Percentiles rank a stretch among this genome's conserved stretches.
Conservation (phyloP, 75 land plant genomes). For the Sequoia sempervirens region DNA sequence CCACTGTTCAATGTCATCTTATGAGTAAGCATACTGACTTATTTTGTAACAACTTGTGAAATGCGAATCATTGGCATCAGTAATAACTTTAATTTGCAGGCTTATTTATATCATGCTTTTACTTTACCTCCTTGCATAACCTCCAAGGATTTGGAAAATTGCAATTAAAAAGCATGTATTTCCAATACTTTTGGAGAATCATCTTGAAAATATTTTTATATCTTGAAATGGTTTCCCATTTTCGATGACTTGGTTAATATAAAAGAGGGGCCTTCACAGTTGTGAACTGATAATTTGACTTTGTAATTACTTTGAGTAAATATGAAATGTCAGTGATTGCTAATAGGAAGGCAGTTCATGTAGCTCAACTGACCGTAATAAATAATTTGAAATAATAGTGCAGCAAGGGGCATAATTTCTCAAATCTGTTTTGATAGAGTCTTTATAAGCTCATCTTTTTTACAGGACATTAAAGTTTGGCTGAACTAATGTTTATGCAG, state of each 20-base stretch:
- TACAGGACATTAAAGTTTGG: not conserved
- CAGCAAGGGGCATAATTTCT: not conserved
- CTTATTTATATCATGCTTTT: not conserved
- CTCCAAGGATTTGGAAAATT: not conserved
- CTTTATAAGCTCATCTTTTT: not conserved
- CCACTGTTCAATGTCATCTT: not conserved
- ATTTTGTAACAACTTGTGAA: not conserved
- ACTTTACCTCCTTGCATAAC: not conserved
- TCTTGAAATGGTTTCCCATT: not conserved
- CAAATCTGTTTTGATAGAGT: not conserved
- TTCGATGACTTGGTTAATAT: not conserved
- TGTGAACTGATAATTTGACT: not conserved
- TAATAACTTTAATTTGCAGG: not conserved
- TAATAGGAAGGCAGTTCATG: too few relatives aligned
- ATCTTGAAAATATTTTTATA: not conserved
- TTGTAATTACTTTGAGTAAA: too few relatives aligned
- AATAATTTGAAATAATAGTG: not conserved
- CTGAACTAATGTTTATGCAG: slow-evolving; percentile 30
- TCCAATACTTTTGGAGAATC: not conserved
- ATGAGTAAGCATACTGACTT: not conserved
- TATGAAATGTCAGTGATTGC: too few relatives aligned
- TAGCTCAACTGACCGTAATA: not conserved
- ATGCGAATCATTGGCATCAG: not conserved
- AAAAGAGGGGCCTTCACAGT: not conserved
- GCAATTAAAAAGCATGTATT: not conserved